phyloP scores from a whole-genome alignment of 2,329 filamentous ascomycete genomes.

The Aspergillus costaricaensis region DNA sequence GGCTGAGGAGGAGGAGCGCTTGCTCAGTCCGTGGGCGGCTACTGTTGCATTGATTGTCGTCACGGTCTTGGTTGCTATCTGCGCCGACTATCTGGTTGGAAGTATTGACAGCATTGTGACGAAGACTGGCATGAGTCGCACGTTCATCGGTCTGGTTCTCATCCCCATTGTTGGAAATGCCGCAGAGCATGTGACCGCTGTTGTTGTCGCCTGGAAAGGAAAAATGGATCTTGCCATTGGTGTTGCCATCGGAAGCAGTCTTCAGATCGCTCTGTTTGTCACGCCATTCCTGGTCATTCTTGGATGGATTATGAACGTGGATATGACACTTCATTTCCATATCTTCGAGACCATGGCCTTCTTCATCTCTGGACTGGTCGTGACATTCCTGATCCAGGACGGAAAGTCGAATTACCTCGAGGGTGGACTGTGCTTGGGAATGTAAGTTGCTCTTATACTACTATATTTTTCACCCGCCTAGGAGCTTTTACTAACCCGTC shows the following conservation, averaged over 20 bases:
- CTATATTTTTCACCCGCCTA: not conserved
- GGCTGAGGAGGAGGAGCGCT: conserved; percentile 51
- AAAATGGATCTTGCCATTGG: conserved; percentile 70
- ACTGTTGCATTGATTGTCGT: conserved; percentile 67
- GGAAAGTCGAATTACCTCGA: conserved; percentile 84
- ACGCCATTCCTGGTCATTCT: conserved; percentile 78
- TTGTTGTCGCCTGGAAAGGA: conserved; percentile 75
- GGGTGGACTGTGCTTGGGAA: conserved; percentile 68
- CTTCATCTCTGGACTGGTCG: conserved; percentile 72
- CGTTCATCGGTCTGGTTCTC: conserved; percentile 79
- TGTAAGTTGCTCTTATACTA: conserved; percentile 42
- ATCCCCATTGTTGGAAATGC: conserved; percentile 82
- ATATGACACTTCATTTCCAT: conserved; percentile 80
- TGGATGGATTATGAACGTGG: conserved; percentile 72
- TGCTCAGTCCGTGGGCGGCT: conserved; percentile 66
- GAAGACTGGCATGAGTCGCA: conserved; percentile 71
- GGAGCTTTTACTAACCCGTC: conserved; percentile 9
- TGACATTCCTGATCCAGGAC: conserved; percentile 73
- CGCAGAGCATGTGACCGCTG: conserved; percentile 78
- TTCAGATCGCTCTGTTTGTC: conserved; percentile 80
- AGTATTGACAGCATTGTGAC: conserved; percentile 73
- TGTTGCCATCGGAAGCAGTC: conserved; percentile 77
- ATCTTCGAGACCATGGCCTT: conserved; percentile 78
- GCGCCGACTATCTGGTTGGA: conserved; percentile 75
- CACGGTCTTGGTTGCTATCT: conserved; percentile 70